Percentiles rank a stretch among this genome's conserved stretches.
Conservation (phyloP, 2,329 filamentous ascomycete genomes). For the Hypoxylon sp. region DNA sequence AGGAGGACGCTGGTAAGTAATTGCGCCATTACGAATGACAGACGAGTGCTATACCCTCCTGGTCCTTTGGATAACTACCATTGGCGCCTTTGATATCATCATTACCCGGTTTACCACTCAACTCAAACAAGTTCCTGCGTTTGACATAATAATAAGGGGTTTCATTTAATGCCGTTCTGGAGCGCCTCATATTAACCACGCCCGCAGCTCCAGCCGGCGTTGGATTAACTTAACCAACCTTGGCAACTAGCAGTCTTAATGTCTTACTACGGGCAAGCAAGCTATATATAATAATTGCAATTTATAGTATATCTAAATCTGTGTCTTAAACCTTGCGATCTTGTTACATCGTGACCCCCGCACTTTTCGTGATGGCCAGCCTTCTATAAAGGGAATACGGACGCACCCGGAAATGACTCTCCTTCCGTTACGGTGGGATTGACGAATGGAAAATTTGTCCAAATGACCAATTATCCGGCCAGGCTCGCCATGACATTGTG, state of each 20-base stretch:
- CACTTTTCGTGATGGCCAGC: constrained; percentile 23
- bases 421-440: constrained; percentile 36
- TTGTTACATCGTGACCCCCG: constrained; percentile 37
- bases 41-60: background rate
- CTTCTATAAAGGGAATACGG: constrained; percentile 38
- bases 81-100: constrained; percentile 21
- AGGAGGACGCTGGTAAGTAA: constrained; percentile 1
- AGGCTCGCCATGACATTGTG: constrained; percentile 37
- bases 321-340: constrained; percentile 14
- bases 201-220: background rate
- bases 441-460: constrained; percentile 28
- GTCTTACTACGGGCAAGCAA: background rate
- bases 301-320: constrained; percentile 19
- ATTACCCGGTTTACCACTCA: background rate
- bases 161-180: constrained; percentile 14
- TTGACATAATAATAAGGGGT: constrained; percentile 24
- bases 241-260: constrained; percentile 4
- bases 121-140: constrained; percentile 31
- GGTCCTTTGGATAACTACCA: background rate
- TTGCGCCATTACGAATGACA: background rate
- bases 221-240: constrained; percentile 26
- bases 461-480: constrained; percentile 39
- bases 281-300: background rate
- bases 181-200: background rate
- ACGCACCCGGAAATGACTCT: constrained; percentile 27